A percentile compares a stretch with the other conserved stretches of the same genome.
These are phyloP conservation scores for Elsinoe fawcettii DNA, from an alignment of 2,329 filamentous ascomycete species.

Conservation along the genomic window DNA sequence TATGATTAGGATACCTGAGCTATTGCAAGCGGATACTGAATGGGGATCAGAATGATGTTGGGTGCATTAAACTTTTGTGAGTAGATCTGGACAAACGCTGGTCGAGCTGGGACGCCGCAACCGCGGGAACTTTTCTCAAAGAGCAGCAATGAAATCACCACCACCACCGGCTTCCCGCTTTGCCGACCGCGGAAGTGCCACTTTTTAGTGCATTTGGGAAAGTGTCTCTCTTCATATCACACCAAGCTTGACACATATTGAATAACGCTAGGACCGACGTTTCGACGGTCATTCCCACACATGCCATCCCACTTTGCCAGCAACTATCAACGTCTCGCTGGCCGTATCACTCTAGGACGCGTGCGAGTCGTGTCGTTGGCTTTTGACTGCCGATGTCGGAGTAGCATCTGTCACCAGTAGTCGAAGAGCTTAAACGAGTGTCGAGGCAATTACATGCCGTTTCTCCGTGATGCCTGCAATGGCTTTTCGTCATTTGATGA, in stretches of 20 bases:
- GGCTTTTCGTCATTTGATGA: not conserved
- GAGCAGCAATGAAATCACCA: slow-evolving; percentile 11
- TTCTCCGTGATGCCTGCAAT: not conserved
- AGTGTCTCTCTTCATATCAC: not conserved
- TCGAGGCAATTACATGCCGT: not conserved
- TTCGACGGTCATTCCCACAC: too few relatives aligned
- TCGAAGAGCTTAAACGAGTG: not conserved
- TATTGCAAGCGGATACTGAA: not conserved
- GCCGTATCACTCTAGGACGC: too few relatives aligned
- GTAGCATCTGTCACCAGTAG: not conserved
- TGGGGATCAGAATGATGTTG: slow-evolving; percentile 1
- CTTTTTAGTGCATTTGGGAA: not conserved
- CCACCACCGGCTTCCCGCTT: slow-evolving; percentile 1
- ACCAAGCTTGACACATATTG: not conserved
- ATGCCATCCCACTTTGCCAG: too few relatives aligned
- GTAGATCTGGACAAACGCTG: slow-evolving; percentile 9
- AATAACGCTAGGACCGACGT: too few relatives aligned
- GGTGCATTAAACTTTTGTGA: slow-evolving; percentile 8
- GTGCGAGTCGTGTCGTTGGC: not conserved
- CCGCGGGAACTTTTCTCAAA: slow-evolving; percentile 13
- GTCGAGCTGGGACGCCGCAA: slow-evolving; percentile 10
- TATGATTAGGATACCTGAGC: not conserved
- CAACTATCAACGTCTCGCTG: too few relatives aligned
- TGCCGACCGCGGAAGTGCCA: slow-evolving; percentile 7
- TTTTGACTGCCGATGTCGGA: not conserved